phyloP scores from a whole-genome alignment of 257 asterid genomes.

The Haberlea rhodopensis region DNA sequence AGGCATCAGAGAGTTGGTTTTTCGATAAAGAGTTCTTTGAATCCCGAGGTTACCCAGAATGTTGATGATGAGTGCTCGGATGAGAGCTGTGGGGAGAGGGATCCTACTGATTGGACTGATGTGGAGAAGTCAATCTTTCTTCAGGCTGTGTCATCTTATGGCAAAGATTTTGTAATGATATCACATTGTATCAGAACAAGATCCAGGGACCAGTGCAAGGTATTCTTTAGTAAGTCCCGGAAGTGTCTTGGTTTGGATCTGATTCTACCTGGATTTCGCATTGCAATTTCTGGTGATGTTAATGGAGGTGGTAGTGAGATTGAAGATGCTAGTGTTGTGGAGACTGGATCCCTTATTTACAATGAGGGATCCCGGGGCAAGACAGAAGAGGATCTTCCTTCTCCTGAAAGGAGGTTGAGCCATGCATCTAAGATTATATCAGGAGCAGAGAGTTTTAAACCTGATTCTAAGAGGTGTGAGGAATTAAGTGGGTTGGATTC shows the following conservation, averaged over 20 bases:
- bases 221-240: slow-evolving; percentile 81
- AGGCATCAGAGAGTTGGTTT: slow-evolving; percentile 52
- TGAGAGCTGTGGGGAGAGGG: slow-evolving; percentile 91
- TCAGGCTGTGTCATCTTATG: slow-evolving; percentile 68
- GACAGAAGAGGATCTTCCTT: slow-evolving; percentile 40
- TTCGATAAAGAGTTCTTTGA: slow-evolving; percentile 48
- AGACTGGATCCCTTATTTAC: slow-evolving; percentile 38
- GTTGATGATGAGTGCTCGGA: slow-evolving; percentile 81
- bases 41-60: slow-evolving; percentile 67
- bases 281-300: slow-evolving; percentile 38
- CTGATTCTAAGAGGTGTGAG: slow-evolving; percentile 37
- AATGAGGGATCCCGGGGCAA: slow-evolving; percentile 41
- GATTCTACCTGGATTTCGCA: slow-evolving; percentile 40
- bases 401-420: slow-evolving; percentile 30
- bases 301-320: slow-evolving; percentile 63
- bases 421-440: slow-evolving; percentile 35
- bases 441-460: slow-evolving; percentile 31
- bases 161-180: slow-evolving; percentile 74
- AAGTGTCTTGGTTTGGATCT: slow-evolving; percentile 77
- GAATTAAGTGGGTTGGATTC: slow-evolving; percentile 32
- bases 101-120: slow-evolving; percentile 79
- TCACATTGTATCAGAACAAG: slow-evolving; percentile 64
- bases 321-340: slow-evolving; percentile 65
- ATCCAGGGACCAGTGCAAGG: slow-evolving; percentile 78
- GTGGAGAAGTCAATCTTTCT: slow-evolving; percentile 74